phyloP scores from a whole-genome alignment of 768 basidiomycete genomes.

The Mycena amicta region DNA sequence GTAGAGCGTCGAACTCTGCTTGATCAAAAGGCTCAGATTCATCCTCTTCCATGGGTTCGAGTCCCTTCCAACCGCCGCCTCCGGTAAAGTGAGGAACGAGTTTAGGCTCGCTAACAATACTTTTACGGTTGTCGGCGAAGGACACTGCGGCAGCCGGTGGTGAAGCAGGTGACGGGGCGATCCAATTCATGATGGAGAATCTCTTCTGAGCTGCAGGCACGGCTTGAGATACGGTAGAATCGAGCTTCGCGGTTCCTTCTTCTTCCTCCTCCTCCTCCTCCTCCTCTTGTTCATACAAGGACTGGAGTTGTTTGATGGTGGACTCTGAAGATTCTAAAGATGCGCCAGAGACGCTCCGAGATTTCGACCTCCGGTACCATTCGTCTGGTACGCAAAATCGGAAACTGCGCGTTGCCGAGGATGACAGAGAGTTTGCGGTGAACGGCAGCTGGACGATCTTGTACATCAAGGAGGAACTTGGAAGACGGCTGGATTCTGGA shows the following conservation, averaged over 20 bases:
- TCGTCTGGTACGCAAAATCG: slow-evolving; percentile 76
- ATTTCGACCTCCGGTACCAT: slow-evolving; percentile 75
- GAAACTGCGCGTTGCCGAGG: slow-evolving; percentile 47
- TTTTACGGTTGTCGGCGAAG: slow-evolving; percentile 54
- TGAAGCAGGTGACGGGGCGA: slow-evolving; percentile 41
- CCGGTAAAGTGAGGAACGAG: slow-evolving; percentile 52
- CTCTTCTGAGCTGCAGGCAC: slow-evolving; percentile 46
- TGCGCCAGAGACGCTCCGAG: slow-evolving; percentile 49
- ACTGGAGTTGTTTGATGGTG: slow-evolving; percentile 50
- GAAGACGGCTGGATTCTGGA: slow-evolving; percentile 48
- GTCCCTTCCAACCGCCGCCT: slow-evolving; percentile 30
- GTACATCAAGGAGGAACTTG: slow-evolving; percentile 44
- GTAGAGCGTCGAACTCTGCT: slow-evolving; percentile 65
- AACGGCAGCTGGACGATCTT: slow-evolving; percentile 45
- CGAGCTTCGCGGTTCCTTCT: slow-evolving; percentile 66
- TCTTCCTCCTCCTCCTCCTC: slow-evolving; percentile 44
- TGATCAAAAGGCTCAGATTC: slow-evolving; percentile 43
- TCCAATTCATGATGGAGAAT: slow-evolving; percentile 65
- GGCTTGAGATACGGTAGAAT: slow-evolving; percentile 9
- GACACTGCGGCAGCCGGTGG: too few species aligned
- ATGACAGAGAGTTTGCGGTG: slow-evolving; percentile 44
- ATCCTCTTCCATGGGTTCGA: slow-evolving; percentile 30
- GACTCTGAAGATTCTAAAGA: slow-evolving; percentile 54
- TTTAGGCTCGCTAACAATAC: slow-evolving; percentile 68
- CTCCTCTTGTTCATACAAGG: slow-evolving; percentile 51